A percentile compares a stretch with the other conserved stretches of the same genome.
phyloP scores from a whole-genome alignment of 805 yeast genomes.

The Starmerella potacharoeniae region DNA sequence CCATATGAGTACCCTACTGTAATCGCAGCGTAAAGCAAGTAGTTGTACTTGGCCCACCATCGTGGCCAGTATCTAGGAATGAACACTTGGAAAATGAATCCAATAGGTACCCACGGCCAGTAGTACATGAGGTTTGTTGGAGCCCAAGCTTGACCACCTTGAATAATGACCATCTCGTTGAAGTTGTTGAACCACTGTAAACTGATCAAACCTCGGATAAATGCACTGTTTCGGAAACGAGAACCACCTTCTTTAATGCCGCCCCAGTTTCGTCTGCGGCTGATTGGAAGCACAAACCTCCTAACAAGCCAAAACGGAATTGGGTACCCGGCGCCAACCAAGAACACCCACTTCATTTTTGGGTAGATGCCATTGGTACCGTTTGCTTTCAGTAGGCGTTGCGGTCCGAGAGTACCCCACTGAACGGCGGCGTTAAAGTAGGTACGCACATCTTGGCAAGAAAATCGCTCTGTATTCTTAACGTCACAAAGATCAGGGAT shows the following conservation, averaged over 20 bases:
- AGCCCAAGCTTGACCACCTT: slow-evolving; percentile 35
- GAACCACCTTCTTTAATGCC: slow-evolving; percentile 7
- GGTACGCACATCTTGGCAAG: slow-evolving; percentile 32
- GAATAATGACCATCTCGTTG: slow-evolving; percentile 36
- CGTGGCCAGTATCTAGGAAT: slow-evolving; percentile 38
- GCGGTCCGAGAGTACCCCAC: slow-evolving; percentile 46
- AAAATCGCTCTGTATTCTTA: slow-evolving; percentile 30
- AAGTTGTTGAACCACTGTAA: slow-evolving; percentile 29
- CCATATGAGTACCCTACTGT: slow-evolving; percentile 55
- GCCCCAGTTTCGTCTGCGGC: slow-evolving; percentile 12
- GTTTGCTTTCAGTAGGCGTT: slow-evolving; percentile 7
- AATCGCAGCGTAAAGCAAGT: slow-evolving; percentile 45
- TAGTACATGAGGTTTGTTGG: slow-evolving; percentile 24
- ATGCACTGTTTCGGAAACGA: slow-evolving; percentile 9
- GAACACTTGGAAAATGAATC: slow-evolving; percentile 36
- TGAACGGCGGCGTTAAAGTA: slow-evolving; percentile 41
- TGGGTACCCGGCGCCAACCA: slow-evolving; percentile 47
- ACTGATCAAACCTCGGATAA: slow-evolving; percentile 13
- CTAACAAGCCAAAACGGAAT: slow-evolving; percentile 50
- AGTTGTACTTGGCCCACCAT: slow-evolving; percentile 47
- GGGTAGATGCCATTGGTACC: slow-evolving; percentile 10
- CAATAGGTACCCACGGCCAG: slow-evolving; percentile 21
- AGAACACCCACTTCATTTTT: slow-evolving; percentile 34
- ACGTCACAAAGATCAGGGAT: slow-evolving; percentile 30
- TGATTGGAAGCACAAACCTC: slow-evolving; percentile 32